Evolutionary conservation across 306 rosid genomes (phyloP).

Genomic region (Neltuma alba): DNA sequence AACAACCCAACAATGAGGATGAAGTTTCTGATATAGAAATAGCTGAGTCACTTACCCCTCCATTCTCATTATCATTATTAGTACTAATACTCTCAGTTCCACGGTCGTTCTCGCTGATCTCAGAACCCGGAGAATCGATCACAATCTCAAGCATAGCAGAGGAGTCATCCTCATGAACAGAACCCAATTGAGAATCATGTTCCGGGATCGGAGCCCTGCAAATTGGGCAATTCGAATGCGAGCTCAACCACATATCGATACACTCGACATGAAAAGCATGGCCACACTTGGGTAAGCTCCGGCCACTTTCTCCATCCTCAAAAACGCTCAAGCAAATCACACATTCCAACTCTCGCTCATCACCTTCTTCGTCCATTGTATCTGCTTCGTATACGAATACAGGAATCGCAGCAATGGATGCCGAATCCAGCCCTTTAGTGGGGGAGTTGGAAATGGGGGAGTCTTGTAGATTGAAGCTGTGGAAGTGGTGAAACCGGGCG

Average conservation of each 20-base stretch:
- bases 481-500: constrained; percentile 58
- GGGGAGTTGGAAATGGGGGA: constrained; percentile 39
- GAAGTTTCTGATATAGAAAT: constrained; percentile 39
- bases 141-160: constrained; percentile 46
- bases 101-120: constrained; percentile 33
- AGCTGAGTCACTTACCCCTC: neutral
- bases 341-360: constrained; percentile 55
- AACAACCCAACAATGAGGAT: constrained; percentile 57
- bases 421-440: constrained; percentile 70
- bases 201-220: constrained; percentile 65
- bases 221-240: constrained; percentile 83
- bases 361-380: neutral
- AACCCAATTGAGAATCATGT: constrained; percentile 30
- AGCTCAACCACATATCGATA: constrained; percentile 87
- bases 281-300: constrained; percentile 69
- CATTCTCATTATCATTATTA: constrained; percentile 10
- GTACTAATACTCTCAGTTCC: constrained; percentile 6
- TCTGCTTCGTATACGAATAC: constrained; percentile 52
- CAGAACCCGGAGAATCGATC: constrained; percentile 46
- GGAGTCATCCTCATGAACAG: constrained; percentile 22
- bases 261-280: constrained; percentile 85
- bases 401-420: constrained; percentile 62
- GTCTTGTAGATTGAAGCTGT: constrained; percentile 48
- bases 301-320: constrained; percentile 69
- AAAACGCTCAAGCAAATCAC: constrained; percentile 78